Evolutionary conservation across 2,329 filamentous ascomycete genomes (phyloP), one percentile per base, ranked within the genome.

Genomic region (Colletotrichum camelliae): DNA sequence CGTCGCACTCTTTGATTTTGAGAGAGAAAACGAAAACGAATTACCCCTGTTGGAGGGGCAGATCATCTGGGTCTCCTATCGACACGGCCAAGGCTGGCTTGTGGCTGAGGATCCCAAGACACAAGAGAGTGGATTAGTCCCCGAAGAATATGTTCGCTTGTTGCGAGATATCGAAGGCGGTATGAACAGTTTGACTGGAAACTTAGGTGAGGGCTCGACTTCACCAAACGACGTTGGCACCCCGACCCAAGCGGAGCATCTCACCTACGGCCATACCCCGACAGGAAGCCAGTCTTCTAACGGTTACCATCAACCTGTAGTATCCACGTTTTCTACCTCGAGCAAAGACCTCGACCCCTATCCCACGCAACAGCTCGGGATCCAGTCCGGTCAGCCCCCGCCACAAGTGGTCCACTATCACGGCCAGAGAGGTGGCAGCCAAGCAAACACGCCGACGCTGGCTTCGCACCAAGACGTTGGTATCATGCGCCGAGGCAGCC

Each of bases 61-160:
- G 82, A 95, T 98, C 73, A 98, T 99, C 72, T 94, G 97, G 88
- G 96, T 99, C 29, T 98, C 95, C 18, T 99, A 98, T 84, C 91
- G 97, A 58, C 96, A 98, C 82, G 96, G 96, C 18, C 96, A 98
- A 85, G 97, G 97, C 71, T 99, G 97, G 97, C 89, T 99, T 67
- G 97, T 99, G 29, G 97, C 97, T 5, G 95, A 98, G 86, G 97
- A 99, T 81, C 96, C 96, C 15, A 96, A 95, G 84, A 98, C 96
- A 1, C 95, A 92, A 79, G 97, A 99, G 86, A 98, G 95, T 81
- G 97, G 97, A 1, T 89, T 99, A 43, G 97, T 99, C 2, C 97
- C 97, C 0, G 97, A 99, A 85, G 96, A 97, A 84, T 99, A 98
- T 82, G 97, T 99, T 57, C 93, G 97, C 18, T 88, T 99, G 61